Evolutionary conservation across 495 filamentous ascomycete species (phyloP), one percentile per base, ranked within the genome.

Genomic region (Mycothermus thermophilus): DNA sequence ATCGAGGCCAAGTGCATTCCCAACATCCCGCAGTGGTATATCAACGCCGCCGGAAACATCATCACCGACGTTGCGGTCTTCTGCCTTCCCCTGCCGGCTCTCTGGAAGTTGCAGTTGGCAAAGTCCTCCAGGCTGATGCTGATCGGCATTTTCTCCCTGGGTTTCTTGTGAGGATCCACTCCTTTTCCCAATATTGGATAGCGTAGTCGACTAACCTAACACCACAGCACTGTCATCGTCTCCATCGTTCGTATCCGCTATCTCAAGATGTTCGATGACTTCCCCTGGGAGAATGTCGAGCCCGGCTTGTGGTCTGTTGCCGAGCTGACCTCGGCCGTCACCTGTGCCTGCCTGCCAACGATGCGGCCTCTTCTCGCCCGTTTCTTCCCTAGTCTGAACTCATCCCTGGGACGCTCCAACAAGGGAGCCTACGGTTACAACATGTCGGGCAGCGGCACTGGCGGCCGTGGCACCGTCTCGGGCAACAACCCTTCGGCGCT

Each of bases 271-370:
- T 42, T 43, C 27, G 47, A 42, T 1, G 64, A 69, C 34, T 56
- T 61, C 44, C 61, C 65, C 14, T 64, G 64, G 48, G 60, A 72
- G 34, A 69, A 65, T 42, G 59, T 67, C 35, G 58, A 50, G 13
- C 59, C 68, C 1, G 64, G 66, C 3, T 56, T 63, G 31, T 74
- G 71, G 71, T 69, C 68, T n/a, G 50, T 59, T 12, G 54, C 64
- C 34, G 69, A 74, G 52, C 60, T 65, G 32, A 65, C 60, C 38
- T 62, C 60, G 1, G 72, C 62, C 34, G 64, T 73, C 27, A 67
- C 69, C 41, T 71, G 64, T 45, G 60, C 63, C 41, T 67, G 55
- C 36, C 59, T 72, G 21, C 61, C 69, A 20, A 63, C 59, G 30
- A 56, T 65, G 2, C 55, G 62, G 6, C 62, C 66, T 4, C 50